Percentiles rank a stretch among this genome's conserved stretches.
Conservation (phyloP, 208 protist species). For the Porcisia hertigi region DNA sequence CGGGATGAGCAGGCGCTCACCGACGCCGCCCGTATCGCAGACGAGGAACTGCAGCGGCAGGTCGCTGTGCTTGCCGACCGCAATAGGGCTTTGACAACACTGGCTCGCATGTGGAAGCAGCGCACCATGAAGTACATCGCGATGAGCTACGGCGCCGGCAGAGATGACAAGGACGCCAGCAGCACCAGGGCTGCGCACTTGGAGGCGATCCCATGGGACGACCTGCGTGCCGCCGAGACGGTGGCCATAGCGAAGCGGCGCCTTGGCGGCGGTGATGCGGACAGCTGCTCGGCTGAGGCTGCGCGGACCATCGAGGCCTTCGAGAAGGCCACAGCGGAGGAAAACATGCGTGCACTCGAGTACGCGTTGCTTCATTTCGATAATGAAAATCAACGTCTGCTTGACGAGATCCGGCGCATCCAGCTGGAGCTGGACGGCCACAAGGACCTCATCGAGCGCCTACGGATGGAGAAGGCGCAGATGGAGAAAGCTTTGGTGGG, state of each 20-base stretch:
- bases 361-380: conserved; percentile 54
- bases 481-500: conserved; percentile 42
- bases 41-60: conserved; percentile 52
- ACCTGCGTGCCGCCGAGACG: conserved; percentile 51
- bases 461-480: conserved; percentile 48
- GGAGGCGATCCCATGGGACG: conserved; percentile 47
- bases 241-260: conserved; percentile 43
- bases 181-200: conserved; percentile 10
- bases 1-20: conserved; percentile 55
- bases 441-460: conserved; percentile 50
- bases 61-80: conserved; percentile 39
- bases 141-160: conserved; percentile 40
- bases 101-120: conserved; percentile 75
- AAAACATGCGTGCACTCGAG: conserved; percentile 59
- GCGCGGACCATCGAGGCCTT: conserved; percentile 43
- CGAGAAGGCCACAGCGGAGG: conserved; percentile 57
- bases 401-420: conserved; percentile 39
- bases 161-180: conserved; percentile 2
- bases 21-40: conserved; percentile 42
- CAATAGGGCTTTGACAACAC: conserved; percentile 32
- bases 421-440: conserved; percentile 43
- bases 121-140: conserved; percentile 71
- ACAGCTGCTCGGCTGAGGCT: conserved; percentile 20
- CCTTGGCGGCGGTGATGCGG: conserved; percentile 25
- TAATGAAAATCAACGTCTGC: conserved; percentile 60